Evolutionary conservation across 2,329 filamentous ascomycete species (phyloP), one percentile per base, ranked within the genome.

Genomic region (Xylaria sp.): DNA sequence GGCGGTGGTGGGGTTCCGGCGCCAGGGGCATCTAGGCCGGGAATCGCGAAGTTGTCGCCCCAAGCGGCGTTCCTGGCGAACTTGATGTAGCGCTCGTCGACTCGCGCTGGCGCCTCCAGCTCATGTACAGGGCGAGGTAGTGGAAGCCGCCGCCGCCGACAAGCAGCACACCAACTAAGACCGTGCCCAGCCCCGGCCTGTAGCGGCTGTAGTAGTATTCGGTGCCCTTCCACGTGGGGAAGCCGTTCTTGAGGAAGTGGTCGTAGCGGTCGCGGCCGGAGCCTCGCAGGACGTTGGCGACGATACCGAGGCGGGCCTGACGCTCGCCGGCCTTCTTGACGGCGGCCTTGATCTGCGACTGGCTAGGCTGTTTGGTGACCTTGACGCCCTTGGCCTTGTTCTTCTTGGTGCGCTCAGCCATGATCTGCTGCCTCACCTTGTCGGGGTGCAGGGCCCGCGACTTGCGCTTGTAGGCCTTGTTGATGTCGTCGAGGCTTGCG

Each of bases 121-220:
- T 87, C 81, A 97, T 88, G 78, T 92, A 88, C 61, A 98, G 83
- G 15, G 90, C 89, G 52, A 92, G 81, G 79, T 97, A 99, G 80
- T 99, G 95, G 38, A 91, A 89, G 31, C 83, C 91, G 66, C 95
- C 95, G 60, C 94, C 94, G 54, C 91, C 87, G 55, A 92, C 86
- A 66, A 97, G 76, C 77, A 98, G 92, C 42, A 96, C 80, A 50
- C 94, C 94, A 25, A 89, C 64, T 54, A 98, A 78, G 47, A 97
- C 95, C 14, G 91, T 91, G 62, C 92, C 92, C 46, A 98, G 82
- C 8, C 95, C 95, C 1, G 95, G 95, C 19, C 95, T 87, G 84
- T 94, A 97, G 61, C 95, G 89, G 72, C 88, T 89, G 82, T 99
- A 99, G 84, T 98, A 99, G 85, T 99, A 99, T 66, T 95, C 94